Evolutionary conservation across 176 grass and related monocot species (phyloP).

Genomic region (Echinochloa phyllopogon): DNA sequence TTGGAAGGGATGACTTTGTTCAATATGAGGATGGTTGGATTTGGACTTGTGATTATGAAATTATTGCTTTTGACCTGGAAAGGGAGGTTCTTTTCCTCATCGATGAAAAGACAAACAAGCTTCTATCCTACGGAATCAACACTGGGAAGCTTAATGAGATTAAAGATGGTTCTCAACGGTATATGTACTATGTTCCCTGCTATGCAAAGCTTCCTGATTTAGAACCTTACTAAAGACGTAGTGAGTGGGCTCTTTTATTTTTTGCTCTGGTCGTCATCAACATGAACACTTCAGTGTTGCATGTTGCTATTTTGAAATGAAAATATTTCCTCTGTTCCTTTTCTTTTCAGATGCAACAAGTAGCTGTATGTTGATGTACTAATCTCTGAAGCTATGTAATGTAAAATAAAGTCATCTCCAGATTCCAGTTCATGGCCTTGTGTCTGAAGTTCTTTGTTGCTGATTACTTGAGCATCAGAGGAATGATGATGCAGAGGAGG

Average conservation of each 20-base stretch:
- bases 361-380: no score
- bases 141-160: slow-evolving; percentile 42
- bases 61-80: slow-evolving; percentile 34
- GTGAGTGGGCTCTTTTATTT: not conserved
- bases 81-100: slow-evolving; percentile 2
- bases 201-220: slow-evolving; percentile 23
- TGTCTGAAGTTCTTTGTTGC: no score
- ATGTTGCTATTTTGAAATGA: not conserved
- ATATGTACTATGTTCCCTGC: slow-evolving; percentile 41
- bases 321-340: not conserved
- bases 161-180: not conserved
- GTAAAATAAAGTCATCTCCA: no score
- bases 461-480: no score
- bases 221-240: not conserved
- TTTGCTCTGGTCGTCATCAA: not conserved
- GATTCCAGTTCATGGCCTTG: no score
- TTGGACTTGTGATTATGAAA: slow-evolving; percentile 29
- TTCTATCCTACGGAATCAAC: slow-evolving; percentile 28
- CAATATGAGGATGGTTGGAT: not conserved
- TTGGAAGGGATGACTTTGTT: slow-evolving; percentile 32
- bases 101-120: slow-evolving; percentile 3
- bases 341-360: not conserved
- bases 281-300: not conserved
- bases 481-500: no score
- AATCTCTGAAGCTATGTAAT: no score